Evolutionary conservation across 495 filamentous ascomycete genomes (phyloP).

Genomic region (Aspergillus saccharolyticus): DNA sequence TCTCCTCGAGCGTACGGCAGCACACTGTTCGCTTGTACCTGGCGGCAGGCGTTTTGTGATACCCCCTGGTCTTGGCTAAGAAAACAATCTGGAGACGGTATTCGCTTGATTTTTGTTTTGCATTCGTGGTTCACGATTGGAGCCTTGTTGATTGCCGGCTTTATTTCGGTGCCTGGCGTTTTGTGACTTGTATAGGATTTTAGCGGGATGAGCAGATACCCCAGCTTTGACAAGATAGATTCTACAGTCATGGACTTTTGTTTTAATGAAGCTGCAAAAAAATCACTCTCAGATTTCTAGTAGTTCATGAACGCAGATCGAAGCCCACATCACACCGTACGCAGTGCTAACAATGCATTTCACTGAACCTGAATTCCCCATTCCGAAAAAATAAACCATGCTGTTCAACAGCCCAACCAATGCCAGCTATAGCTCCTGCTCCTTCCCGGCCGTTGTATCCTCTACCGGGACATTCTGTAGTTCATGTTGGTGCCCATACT

Average conservation of each 20-base stretch:
- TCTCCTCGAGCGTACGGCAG: constrained; percentile 4
- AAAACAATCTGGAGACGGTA: constrained; percentile 1
- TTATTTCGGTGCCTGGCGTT: background rate
- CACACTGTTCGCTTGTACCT: background rate
- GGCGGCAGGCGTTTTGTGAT: constrained; percentile 4
- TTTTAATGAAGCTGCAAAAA: background rate
- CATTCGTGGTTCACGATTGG: background rate
- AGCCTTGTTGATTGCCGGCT: background rate
- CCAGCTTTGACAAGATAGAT: background rate
- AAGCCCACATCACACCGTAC: background rate
- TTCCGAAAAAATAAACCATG: background rate
- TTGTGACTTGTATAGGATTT: background rate
- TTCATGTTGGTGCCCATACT: background rate
- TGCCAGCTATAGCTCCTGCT: background rate
- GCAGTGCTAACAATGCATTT: background rate
- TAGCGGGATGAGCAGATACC: background rate
- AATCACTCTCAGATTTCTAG: background rate
- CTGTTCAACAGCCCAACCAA: background rate
- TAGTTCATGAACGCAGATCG: background rate
- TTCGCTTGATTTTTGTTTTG: background rate
- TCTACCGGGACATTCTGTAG: background rate
- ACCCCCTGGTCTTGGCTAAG: background rate
- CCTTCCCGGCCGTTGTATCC: background rate
- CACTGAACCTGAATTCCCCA: background rate
- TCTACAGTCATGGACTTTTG: background rate